phyloP scores from a whole-genome alignment of 164 flowering plant genomes.

The Santalum album region DNA sequence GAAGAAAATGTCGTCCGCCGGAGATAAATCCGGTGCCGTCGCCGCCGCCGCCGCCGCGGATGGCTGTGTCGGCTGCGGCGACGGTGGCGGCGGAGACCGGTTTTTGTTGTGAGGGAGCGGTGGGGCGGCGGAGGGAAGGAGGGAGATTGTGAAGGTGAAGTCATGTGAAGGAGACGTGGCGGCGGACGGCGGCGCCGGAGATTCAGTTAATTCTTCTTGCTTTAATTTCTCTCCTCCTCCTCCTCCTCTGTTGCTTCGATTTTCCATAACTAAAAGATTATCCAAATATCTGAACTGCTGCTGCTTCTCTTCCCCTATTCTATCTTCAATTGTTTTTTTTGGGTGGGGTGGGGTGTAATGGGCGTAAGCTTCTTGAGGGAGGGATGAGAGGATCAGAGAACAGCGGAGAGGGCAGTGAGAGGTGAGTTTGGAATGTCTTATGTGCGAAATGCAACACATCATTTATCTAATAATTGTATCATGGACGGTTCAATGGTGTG shows the following conservation, averaged over 20 bases:
- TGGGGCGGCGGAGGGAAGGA: background rate
- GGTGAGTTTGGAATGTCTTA: background rate
- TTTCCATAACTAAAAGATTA: too few species aligned
- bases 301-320: too few species aligned
- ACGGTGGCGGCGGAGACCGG: conserved; percentile 19
- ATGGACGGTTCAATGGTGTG: background rate
- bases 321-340: background rate
- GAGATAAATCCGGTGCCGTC: conserved; percentile 46
- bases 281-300: too few species aligned
- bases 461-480: background rate
- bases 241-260: conserved; percentile 10
- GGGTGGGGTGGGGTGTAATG: too few species aligned
- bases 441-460: background rate
- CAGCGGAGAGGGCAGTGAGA: background rate
- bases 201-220: background rate
- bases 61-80: conserved; percentile 10
- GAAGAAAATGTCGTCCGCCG: conserved; percentile 92
- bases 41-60: conserved; percentile 25
- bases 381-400: background rate
- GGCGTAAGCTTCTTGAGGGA: too few species aligned
- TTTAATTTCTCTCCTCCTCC: background rate
- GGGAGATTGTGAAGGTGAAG: conserved; percentile 60
- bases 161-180: conserved; percentile 89
- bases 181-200: conserved; percentile 38
- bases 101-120: conserved; percentile 27